Conservation (phyloP, 495 filamentous ascomycete genomes). For the Tetracladium marchalianum region DNA sequence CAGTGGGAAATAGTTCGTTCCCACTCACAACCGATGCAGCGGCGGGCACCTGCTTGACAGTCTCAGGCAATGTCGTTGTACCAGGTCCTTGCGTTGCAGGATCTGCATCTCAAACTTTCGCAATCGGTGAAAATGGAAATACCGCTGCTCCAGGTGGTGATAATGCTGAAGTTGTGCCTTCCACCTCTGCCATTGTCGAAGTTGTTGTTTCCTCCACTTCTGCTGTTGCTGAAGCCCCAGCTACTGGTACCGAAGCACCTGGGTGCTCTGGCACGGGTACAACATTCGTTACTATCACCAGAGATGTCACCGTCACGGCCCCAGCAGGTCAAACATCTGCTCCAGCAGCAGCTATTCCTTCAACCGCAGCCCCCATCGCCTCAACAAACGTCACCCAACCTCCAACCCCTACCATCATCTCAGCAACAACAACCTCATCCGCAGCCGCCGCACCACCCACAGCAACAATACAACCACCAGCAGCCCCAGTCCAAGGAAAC, state of each 20-base stretch:
- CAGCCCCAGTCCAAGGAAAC: slow-evolving; percentile 16
- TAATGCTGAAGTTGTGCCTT: slow-evolving; percentile 1
- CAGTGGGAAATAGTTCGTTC: slow-evolving; percentile 29
- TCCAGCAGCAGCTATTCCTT: not conserved
- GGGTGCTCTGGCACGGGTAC: not conserved
- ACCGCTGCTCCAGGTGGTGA: slow-evolving; percentile 7
- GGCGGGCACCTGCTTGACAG: slow-evolving; percentile 32
- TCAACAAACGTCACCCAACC: no score
- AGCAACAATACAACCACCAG: not conserved
- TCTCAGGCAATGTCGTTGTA: slow-evolving; percentile 31
- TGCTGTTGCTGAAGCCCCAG: not conserved
- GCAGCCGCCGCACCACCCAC: not conserved
- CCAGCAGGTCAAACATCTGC: slow-evolving; percentile 3
- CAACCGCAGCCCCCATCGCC: not conserved
- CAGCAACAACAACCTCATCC: not conserved
- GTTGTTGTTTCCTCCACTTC: not conserved
- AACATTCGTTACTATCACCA: slow-evolving; percentile 1
- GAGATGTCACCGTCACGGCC: slow-evolving; percentile 3
- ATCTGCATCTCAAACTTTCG: slow-evolving; percentile 35
- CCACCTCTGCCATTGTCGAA: not conserved
- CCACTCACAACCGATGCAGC: slow-evolving; percentile 32
- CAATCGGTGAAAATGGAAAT: slow-evolving; percentile 27
- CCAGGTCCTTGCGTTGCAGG: slow-evolving; percentile 31
- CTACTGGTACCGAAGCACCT: not conserved
- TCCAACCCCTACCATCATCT: not conserved